Evolutionary conservation across 176 grass and related monocot species (phyloP).

Genomic region (Ampelocalamus luodianensis): DNA sequence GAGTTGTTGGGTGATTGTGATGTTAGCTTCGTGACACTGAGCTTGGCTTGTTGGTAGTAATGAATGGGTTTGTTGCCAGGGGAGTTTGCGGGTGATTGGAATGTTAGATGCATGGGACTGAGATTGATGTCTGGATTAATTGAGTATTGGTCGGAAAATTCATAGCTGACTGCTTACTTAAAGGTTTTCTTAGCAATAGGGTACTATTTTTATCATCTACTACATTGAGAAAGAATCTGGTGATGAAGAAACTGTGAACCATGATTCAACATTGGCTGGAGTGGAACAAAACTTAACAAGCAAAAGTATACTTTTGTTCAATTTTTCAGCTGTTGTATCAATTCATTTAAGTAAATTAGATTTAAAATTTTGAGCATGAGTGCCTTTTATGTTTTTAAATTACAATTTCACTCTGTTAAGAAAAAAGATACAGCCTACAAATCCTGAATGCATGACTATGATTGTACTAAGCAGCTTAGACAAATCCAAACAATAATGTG

Average conservation of each 20-base stretch:
- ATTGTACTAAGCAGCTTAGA: not conserved
- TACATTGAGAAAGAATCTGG: not conserved
- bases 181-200: not conserved
- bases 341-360: not conserved
- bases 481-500: not conserved
- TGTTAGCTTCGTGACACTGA: constrained; percentile 19
- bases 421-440: not conserved
- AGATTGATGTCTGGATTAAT: not conserved
- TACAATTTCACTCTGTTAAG: constrained; percentile 9
- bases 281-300: not conserved
- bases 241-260: constrained; percentile 13
- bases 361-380: not conserved
- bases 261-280: not conserved
- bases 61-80: not conserved
- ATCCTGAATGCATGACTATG: not conserved
- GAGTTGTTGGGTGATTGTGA: not conserved
- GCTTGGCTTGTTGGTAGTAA: not conserved
- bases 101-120: not conserved
- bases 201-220: not conserved
- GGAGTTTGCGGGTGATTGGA: not conserved
- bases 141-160: not conserved
- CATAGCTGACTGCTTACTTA: not conserved
- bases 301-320: not conserved
- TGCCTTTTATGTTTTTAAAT: constrained; percentile 10
- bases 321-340: not conserved